Evolutionary conservation across 2,329 filamentous ascomycete species (phyloP).

Genomic region (Myotisia sp.): DNA sequence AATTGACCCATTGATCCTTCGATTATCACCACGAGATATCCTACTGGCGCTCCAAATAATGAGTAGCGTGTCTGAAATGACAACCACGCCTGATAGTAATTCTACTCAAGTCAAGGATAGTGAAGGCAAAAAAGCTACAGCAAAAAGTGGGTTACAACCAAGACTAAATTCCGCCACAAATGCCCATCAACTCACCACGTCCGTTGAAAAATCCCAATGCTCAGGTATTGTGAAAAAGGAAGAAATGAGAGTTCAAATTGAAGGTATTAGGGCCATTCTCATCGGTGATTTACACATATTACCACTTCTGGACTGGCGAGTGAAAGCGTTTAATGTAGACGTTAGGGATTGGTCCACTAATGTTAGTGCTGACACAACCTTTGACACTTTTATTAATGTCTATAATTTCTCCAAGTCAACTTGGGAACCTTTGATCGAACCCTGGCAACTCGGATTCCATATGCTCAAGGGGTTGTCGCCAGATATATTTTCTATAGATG

Average conservation of each 20-base stretch:
- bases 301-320: slow-evolving; percentile 81
- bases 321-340: slow-evolving; percentile 74
- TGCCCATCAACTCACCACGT: neutral
- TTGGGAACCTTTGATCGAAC: slow-evolving; percentile 92
- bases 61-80: slow-evolving; percentile 77
- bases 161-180: slow-evolving; percentile 1
- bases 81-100: slow-evolving; percentile 38
- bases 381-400: slow-evolving; percentile 89
- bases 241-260: slow-evolving; percentile 70
- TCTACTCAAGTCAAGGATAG: slow-evolving; percentile 28
- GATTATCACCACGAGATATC: slow-evolving; percentile 86
- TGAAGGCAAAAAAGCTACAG: slow-evolving; percentile 16
- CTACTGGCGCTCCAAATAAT: slow-evolving; percentile 86
- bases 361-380: slow-evolving; percentile 72
- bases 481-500: slow-evolving; percentile 65
- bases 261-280: slow-evolving; percentile 79
- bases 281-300: slow-evolving; percentile 94
- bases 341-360: slow-evolving; percentile 84
- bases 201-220: slow-evolving; percentile 16
- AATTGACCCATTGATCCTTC: slow-evolving; percentile 77
- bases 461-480: slow-evolving; percentile 63
- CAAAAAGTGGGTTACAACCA: slow-evolving; percentile 2
- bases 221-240: slow-evolving; percentile 52
- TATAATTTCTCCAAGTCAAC: slow-evolving; percentile 99
- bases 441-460: slow-evolving; percentile 88